These are phyloP conservation scores for Triticum monococcum DNA, from an alignment of 176 grass and related monocot species.

Conservation along the genomic window DNA sequence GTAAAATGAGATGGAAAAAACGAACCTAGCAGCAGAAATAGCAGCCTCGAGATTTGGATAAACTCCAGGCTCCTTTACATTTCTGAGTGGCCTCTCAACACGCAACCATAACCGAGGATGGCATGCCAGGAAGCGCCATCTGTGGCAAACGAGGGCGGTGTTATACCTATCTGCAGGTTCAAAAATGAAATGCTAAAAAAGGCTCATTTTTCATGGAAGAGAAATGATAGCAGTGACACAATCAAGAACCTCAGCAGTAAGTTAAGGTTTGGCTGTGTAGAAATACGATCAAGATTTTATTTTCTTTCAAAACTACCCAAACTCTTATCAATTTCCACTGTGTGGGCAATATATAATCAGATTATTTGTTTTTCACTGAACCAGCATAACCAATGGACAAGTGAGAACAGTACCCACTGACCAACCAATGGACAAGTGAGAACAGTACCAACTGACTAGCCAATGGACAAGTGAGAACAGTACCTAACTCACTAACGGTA, in stretches of 20 bases:
- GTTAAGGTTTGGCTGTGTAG: neutral
- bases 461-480: too few species aligned
- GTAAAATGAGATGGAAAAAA: neutral
- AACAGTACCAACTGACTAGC: too few species aligned
- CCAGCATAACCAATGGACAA: neutral
- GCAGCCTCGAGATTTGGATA: conserved; percentile 77
- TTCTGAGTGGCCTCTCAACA: conserved; percentile 79
- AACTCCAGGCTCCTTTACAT: conserved; percentile 66
- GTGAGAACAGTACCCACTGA: neutral
- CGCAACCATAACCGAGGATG: conserved; percentile 91
- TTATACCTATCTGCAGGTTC: conserved; percentile 97
- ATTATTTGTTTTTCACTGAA: neutral
- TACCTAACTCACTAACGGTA: neutral
- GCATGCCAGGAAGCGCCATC: conserved; percentile 87
- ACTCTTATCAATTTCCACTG: neutral
- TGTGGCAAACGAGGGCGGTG: conserved; percentile 98
- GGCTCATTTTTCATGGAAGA: conserved; percentile 25
- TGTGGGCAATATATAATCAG: neutral
- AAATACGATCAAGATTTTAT: neutral
- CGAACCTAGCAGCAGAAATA: conserved; percentile 87
- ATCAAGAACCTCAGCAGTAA: neutral
- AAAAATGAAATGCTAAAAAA: conserved; percentile 83
- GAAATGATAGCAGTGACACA: neutral
- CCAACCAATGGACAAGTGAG: neutral
- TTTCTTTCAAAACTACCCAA: neutral